phyloP scores from a whole-genome alignment of 805 yeast genomes.

The Metschnikowia henanensis region DNA sequence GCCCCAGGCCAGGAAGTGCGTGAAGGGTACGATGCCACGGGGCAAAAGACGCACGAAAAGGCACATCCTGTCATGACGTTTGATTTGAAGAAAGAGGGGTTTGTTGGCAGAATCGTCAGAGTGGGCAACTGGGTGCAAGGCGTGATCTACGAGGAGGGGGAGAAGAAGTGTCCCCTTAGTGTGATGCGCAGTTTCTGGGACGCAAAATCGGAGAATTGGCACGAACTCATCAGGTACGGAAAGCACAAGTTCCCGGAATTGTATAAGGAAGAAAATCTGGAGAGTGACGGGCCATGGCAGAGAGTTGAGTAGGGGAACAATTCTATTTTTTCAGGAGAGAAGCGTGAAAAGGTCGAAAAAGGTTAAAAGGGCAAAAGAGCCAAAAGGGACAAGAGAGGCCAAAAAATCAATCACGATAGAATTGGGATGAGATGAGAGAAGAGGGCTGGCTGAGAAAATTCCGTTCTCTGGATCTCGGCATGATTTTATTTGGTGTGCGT shows the following conservation, averaged over 20 bases:
- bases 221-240: constrained; percentile 28
- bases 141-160: constrained; percentile 30
- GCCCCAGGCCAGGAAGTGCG: constrained; percentile 29
- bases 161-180: constrained; percentile 24
- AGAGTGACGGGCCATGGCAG: not conserved
- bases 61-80: constrained; percentile 25
- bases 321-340: not conserved
- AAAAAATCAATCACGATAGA: no score
- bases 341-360: not conserved
- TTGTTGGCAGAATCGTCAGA: constrained; percentile 45
- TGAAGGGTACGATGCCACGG: constrained; percentile 15
- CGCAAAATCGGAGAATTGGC: constrained; percentile 21
- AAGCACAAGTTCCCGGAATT: constrained; percentile 24
- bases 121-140: constrained; percentile 58
- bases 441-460: no score
- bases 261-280: not conserved
- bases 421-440: no score
- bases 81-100: constrained; percentile 17
- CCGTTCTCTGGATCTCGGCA: no score
- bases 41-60: not conserved
- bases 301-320: constrained; percentile 5
- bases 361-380: not conserved
- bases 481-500: no score
- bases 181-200: constrained; percentile 26
- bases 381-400: not conserved